Base-by-base conservation (phyloP, 164 flowering plant species). In the Buxus sempervirens region DNA sequence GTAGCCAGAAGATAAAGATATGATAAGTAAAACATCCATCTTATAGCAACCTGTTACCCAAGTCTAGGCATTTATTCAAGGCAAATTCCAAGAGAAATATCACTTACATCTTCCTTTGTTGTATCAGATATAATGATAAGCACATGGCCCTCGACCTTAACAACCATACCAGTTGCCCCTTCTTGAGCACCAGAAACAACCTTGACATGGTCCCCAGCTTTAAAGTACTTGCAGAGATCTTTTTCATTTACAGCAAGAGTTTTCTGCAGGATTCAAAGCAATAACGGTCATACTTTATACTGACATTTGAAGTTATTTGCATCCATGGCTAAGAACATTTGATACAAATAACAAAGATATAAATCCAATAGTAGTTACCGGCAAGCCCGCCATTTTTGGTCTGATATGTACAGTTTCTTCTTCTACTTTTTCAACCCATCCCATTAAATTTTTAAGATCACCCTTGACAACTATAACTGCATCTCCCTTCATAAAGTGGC, bases 121-220 rank as follows among this genome's bases (percentile, higher is more conserved):
- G 93, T 87, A 75, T 95, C 97, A 55, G 98, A 92, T 51, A 95
- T 73, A 60, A 95, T 82, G 62, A 84, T 89, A 53, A 95, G 89
- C 55, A 88, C 90, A 74, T 92, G 98, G 59, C 93, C 89, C 73
- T 92, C 96, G 72, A 90, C 96, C 75, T 90, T 90, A 12, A 95
- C 82, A 73, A 95, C 98, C 94, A 90, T 89, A 55, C 98, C 98
- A 69, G 98, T 95, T 15, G 94, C 91, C 70, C 98, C 98, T 81
- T 90, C 94, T 23, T 88, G 89, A 54, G 95, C 82, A 49, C 97
- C 97, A 58, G 92, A 80, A 20, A 95, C 97, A 77, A 95, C 91
- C 73, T 95, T 95, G 62, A 95, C 97, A 82, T 95, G 97, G 80
- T 95, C 90, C 58, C 98, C 98, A 64, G 92, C 91, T 70, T 90